Evolutionary conservation across 768 basidiomycete species (phyloP).

Genomic region (Xanthoconium purpureum): DNA sequence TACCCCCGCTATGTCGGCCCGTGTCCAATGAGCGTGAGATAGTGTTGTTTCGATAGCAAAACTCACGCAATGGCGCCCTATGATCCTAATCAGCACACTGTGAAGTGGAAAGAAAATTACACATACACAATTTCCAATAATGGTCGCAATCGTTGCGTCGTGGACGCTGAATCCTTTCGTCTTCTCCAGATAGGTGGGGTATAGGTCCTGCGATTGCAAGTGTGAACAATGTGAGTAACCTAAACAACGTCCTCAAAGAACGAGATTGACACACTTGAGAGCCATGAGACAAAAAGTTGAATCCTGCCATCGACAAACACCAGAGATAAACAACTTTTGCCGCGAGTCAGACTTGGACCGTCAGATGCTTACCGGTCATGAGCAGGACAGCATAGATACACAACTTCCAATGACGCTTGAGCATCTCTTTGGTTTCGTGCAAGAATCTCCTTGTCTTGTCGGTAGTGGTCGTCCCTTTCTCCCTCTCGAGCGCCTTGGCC

Average conservation of each 20-base stretch:
- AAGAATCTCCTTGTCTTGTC: conserved; percentile 72
- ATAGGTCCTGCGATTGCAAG: conserved; percentile 50
- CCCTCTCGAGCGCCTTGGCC: conserved; percentile 54
- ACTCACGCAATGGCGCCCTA: conserved; percentile 48
- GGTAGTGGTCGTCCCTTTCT: conserved; percentile 32
- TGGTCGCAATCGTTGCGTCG: conserved; percentile 70
- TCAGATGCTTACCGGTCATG: conserved; percentile 50
- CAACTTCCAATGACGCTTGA: conserved; percentile 76
- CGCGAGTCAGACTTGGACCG: not conserved
- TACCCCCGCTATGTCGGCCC: conserved; percentile 49
- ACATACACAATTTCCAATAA: conserved; percentile 71
- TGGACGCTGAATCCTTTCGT: conserved; percentile 59
- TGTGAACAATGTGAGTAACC: not conserved
- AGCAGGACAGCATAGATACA: conserved; percentile 83
- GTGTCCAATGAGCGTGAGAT: not conserved
- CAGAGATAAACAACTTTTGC: not conserved
- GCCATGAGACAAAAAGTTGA: conserved; percentile 78
- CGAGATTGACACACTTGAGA: conserved; percentile 43
- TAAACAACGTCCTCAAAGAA: not conserved
- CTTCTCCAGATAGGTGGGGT: conserved; percentile 69
- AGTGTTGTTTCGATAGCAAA: not conserved
- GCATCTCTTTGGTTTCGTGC: conserved; percentile 68
- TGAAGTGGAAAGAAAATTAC: not conserved
- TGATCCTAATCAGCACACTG: not conserved
- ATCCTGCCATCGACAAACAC: conserved; percentile 36